These are phyloP conservation scores for Didymosphaeria variabile DNA, from an alignment of 2,329 filamentous ascomycete species.

Conservation along the genomic window DNA sequence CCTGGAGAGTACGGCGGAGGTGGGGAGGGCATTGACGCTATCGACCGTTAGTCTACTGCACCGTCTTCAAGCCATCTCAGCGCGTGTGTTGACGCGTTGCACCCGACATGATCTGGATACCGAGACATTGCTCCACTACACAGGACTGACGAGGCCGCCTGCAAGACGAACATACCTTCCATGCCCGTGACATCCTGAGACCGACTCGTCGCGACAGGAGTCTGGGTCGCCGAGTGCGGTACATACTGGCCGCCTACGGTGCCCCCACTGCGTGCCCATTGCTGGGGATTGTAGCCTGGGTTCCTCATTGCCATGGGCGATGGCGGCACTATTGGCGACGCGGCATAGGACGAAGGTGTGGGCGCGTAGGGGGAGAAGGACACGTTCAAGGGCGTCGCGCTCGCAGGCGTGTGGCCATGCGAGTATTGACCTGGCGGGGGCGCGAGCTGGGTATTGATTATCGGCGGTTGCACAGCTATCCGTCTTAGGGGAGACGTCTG, in stretches of 20 bases:
- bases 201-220: constrained; percentile 36
- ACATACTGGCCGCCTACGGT: constrained; percentile 50
- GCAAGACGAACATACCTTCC: constrained; percentile 54
- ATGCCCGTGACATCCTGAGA: constrained; percentile 55
- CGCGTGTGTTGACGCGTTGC: constrained; percentile 7
- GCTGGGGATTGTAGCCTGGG: constrained; percentile 57
- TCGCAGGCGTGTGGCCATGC: constrained; percentile 52
- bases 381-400: constrained; percentile 47
- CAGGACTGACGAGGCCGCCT: neutral
- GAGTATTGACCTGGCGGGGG: constrained; percentile 45
- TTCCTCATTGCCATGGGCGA: constrained; percentile 50
- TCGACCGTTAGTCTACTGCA: constrained; percentile 23
- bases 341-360: constrained; percentile 32
- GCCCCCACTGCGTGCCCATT: constrained; percentile 56
- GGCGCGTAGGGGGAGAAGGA: constrained; percentile 49
- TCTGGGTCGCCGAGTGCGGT: constrained; percentile 44
- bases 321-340: constrained; percentile 20
- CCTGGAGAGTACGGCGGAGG: constrained; percentile 60
- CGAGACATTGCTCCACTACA: constrained; percentile 6
- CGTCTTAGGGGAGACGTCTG: constrained; percentile 44
- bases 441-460: constrained; percentile 52
- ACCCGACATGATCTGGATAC: constrained; percentile 10
- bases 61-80: constrained; percentile 9
- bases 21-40: constrained; percentile 60
- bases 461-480: constrained; percentile 53